Base-by-base conservation (phyloP, 192 early-diverging fungal species). In the Linnemannia zychae region DNA sequence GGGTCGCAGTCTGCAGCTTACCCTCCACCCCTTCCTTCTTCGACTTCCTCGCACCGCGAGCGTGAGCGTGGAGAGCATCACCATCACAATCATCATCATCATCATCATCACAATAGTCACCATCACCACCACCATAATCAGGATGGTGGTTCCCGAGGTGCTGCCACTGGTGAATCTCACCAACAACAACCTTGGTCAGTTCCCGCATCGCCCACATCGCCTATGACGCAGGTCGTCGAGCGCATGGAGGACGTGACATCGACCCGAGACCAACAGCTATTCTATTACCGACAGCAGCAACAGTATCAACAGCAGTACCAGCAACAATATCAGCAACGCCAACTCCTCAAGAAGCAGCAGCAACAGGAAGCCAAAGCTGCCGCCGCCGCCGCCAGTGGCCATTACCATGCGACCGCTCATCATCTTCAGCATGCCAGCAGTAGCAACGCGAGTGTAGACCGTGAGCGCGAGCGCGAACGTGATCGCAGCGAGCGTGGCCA, bases 221-320 rank as follows among this genome's bases (percentile, higher is more conserved):
- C 81, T 13, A 69, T 84, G 81, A 65, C 60, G 28, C 65, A 78
- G 52, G 74, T 36, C 28, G 72, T 60, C 4, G 81, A 84, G 57
- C 60, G 81, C 22, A 81, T 76, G 80, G 73, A 70, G 46, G 73
- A 75, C 28, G 53, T 57, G 31, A 36, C 37, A 33, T 75, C 74
- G 0, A 75, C 37, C 3, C 74, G 81, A 20, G 81, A 77, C 2
- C 81, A 82, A 57, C 81, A 82, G 31, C 33, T 82, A 17, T 82
- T 63, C 69, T 82, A 77, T 34, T 82, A 82, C 47, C 81, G 70
- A 6, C 81, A 82, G 31, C 81, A 82, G 22, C 81, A 82, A 36
- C 81, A 82, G 63, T 82, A 82, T 40, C 68, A 76, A 40, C 80
- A 82, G 46, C 80, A 82, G 34, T 76, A 76, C 67, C 81, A 82